Evolutionary conservation across 495 filamentous ascomycete genomes (phyloP).

Genomic region (Podospora didyma): DNA sequence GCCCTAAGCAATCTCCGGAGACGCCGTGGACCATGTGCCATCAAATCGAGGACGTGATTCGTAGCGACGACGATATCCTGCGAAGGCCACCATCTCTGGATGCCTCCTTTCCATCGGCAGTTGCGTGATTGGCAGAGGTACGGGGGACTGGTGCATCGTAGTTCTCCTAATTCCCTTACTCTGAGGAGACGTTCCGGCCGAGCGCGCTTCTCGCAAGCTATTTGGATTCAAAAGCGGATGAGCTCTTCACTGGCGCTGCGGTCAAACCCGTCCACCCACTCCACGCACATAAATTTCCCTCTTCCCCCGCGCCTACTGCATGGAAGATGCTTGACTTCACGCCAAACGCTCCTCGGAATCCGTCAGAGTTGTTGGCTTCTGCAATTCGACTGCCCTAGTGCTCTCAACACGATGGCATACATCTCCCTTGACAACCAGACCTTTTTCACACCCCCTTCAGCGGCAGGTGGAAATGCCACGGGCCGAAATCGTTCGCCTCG

Average conservation of each 20-base stretch:
- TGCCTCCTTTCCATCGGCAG: no score
- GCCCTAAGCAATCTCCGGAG: not conserved
- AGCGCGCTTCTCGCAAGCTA: no score
- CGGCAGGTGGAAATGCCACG: not conserved
- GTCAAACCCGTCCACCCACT: no score
- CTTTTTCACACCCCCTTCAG: not conserved
- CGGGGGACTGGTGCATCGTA: not conserved
- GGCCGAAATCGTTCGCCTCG: not conserved
- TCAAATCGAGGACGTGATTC: not conserved
- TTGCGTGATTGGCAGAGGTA: not conserved
- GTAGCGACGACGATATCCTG: not conserved
- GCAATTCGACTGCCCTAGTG: not conserved
- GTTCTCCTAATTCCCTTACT: not conserved
- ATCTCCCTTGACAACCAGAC: not conserved
- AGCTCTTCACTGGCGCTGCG: no score
- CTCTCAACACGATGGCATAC: not conserved
- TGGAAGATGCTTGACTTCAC: not conserved
- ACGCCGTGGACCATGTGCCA: constrained; percentile 1
- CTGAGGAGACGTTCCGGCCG: no score
- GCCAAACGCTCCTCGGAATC: not conserved
- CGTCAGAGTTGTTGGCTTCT: not conserved
- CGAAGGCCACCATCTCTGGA: no score
- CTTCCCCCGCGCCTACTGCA: not conserved
- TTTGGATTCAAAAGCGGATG: no score
- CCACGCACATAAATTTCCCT: no score